Conservation (phyloP, 73 alveolate genomes). For the Paraurostyla sp. region DNA sequence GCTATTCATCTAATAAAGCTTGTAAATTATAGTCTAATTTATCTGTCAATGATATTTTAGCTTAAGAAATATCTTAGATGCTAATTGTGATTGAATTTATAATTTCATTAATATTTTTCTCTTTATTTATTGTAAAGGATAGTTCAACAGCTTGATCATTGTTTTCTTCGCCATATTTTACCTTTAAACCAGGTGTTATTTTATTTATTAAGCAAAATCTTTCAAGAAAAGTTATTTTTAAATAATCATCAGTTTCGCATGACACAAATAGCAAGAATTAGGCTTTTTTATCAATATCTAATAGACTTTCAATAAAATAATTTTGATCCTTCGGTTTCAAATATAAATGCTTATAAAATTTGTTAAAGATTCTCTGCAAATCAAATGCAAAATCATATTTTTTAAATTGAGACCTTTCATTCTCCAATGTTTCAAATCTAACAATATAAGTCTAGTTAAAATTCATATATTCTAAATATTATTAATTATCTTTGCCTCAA, state of each 20-base stretch:
- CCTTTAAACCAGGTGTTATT: slow-evolving; percentile 13
- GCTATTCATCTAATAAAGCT: background rate
- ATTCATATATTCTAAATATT: background rate
- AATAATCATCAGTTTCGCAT: background rate
- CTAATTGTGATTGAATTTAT: slow-evolving; percentile 9
- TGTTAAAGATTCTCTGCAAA: background rate
- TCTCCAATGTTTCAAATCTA: background rate
- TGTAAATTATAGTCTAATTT: background rate
- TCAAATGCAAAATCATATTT: slow-evolving; percentile 36
- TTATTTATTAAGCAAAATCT: slow-evolving; percentile 23
- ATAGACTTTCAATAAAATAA: slow-evolving; percentile 25
- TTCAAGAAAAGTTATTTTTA: slow-evolving; percentile 15
- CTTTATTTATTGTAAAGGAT: background rate
- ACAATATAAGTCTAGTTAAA: background rate
- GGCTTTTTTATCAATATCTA: slow-evolving; percentile 30
- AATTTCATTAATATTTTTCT: background rate
- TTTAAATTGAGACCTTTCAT: background rate
- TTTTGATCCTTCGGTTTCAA: background rate
- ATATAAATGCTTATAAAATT: background rate
- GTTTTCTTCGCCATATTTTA: background rate
- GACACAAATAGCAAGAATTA: background rate
- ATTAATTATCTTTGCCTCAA: background rate
- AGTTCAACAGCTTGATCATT: background rate
- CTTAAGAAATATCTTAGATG: background rate
- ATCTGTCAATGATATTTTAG: background rate